phyloP scores from a whole-genome alignment of 495 filamentous ascomycete genomes.

The Chaetomium cochliodes region DNA sequence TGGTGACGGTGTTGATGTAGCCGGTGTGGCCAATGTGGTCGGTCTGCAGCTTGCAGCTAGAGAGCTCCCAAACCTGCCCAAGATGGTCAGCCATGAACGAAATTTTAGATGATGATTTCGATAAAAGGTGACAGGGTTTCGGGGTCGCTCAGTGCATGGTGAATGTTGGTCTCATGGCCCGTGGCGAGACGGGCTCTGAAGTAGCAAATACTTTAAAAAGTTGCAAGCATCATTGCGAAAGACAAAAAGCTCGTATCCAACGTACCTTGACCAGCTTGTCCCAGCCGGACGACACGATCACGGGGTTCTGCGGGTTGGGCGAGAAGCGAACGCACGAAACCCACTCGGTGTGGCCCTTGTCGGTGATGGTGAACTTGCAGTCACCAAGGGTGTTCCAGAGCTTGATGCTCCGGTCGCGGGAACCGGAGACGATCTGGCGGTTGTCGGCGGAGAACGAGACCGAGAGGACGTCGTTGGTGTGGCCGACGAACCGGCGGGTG shows the following conservation, averaged over 20 bases:
- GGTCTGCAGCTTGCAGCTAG: slow-evolving; percentile 97
- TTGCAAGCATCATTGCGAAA: slow-evolving; percentile 80
- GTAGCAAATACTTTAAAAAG: slow-evolving; percentile 98
- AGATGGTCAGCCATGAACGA: slow-evolving; percentile 14
- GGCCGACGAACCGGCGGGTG: slow-evolving; percentile 96
- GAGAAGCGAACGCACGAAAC: slow-evolving; percentile 99
- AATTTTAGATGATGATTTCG: not conserved
- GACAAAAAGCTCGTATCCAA: slow-evolving; percentile 1
- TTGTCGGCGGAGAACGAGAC: slow-evolving; percentile 99
- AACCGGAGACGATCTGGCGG: slow-evolving; percentile 99
- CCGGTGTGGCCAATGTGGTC: slow-evolving; percentile 99
- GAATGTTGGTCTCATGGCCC: slow-evolving; percentile 94
- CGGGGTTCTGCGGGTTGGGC: slow-evolving; percentile 99
- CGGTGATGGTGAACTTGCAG: slow-evolving; percentile 99
- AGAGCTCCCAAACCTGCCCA: slow-evolving; percentile 94
- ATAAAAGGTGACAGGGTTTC: slow-evolving; percentile 11
- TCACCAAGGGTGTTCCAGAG: slow-evolving; percentile 99
- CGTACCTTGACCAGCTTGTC: slow-evolving; percentile 99
- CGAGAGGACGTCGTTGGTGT: slow-evolving; percentile 99
- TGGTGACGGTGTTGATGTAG: slow-evolving; percentile 99
- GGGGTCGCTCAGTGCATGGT: slow-evolving; percentile 75
- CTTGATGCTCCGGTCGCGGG: slow-evolving; percentile 98
- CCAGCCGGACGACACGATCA: slow-evolving; percentile 98
- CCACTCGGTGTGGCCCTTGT: slow-evolving; percentile 99
- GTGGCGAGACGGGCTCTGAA: slow-evolving; percentile 80